Conservation (phyloP, 768 basidiomycete species). For the Nevesoporus exiguus region DNA sequence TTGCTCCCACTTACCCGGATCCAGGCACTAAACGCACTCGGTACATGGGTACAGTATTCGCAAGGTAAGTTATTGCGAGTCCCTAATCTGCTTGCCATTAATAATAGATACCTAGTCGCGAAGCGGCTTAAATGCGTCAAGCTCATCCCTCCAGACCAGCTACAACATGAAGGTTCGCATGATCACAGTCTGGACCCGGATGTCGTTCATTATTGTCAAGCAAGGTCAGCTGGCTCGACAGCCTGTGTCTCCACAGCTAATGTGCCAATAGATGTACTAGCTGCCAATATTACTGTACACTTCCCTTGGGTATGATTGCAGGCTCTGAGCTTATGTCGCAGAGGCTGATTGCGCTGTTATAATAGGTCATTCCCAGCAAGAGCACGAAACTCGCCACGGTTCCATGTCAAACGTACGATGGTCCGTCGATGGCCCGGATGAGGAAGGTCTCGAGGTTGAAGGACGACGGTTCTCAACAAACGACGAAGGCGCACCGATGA, state of each 20-base stretch:
- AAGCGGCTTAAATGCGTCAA: slow-evolving; percentile 51
- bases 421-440: slow-evolving; percentile 52
- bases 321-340: not conserved
- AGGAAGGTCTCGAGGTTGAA: slow-evolving; percentile 44
- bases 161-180: slow-evolving; percentile 46
- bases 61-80: slow-evolving; percentile 38
- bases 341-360: not conserved
- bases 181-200: slow-evolving; percentile 41
- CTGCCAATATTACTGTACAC: slow-evolving; percentile 57
- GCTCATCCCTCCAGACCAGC: slow-evolving; percentile 40
- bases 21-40: not conserved
- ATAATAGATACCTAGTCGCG: slow-evolving; percentile 32
- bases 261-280: slow-evolving; percentile 40
- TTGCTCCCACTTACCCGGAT: not conserved
- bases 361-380: slow-evolving; percentile 52
- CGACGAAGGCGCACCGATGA: slow-evolving; percentile 59
- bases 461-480: slow-evolving; percentile 50
- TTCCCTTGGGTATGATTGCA: slow-evolving; percentile 42
- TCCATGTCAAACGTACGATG: slow-evolving; percentile 57
- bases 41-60: slow-evolving; percentile 39
- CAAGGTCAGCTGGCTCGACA: slow-evolving; percentile 30
- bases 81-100: not conserved
- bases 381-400: slow-evolving; percentile 60
- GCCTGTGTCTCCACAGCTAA: not conserved
- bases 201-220: slow-evolving; percentile 53